Evolutionary conservation across 352 stramenopile species (phyloP), one percentile per base, ranked within the genome.

Genomic region (Pythium aphanidermatum): DNA sequence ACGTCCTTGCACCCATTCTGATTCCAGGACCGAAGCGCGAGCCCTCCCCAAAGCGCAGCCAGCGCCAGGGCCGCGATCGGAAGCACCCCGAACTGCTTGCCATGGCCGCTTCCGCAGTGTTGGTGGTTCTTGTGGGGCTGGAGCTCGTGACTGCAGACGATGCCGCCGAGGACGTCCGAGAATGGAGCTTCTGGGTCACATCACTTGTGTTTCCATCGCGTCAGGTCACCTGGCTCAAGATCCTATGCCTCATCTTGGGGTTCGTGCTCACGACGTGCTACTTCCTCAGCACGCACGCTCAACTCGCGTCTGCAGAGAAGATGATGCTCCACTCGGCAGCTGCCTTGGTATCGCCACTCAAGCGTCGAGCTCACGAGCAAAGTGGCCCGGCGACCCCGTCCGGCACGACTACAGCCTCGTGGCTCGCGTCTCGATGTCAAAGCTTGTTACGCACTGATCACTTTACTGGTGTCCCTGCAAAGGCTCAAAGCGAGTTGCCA

Each of bases 171-270:
- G 55, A 54, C 13, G 17, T 44, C 14, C 40, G 45, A 6, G 33
- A 60, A 26, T 73, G 56, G 55, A 19, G 45, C 26, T 57, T 44
- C 20, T 70, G 46, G 51, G 14, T 73, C 2, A 5, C 63, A 26
- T 26, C 29, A 31, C 57, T 78, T 27, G 40, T 78, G 39, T 82
- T 82, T 46, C 70, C 70, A 29, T 78, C 67, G 16, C 53, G 60
- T 2, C 45, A 74, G 16, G 57, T 82, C 33, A 82, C 70, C 24
- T 53, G 56, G 33, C 10, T 48, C 59, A 82, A 82, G 30, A 40
- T 73, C 10, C 20, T 60, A 3, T 70, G 66, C 42, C 48, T 83
- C 5, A 35, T 41, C 17, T 14, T 70, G 12, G 60, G 71, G 14
- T 48, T 81, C 19, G 46, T 51, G 17, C 64, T 80, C 41, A 57